Evolutionary conservation across 2,329 filamentous ascomycete genomes (phyloP).

Genomic region (Botrytis elliptica): DNA sequence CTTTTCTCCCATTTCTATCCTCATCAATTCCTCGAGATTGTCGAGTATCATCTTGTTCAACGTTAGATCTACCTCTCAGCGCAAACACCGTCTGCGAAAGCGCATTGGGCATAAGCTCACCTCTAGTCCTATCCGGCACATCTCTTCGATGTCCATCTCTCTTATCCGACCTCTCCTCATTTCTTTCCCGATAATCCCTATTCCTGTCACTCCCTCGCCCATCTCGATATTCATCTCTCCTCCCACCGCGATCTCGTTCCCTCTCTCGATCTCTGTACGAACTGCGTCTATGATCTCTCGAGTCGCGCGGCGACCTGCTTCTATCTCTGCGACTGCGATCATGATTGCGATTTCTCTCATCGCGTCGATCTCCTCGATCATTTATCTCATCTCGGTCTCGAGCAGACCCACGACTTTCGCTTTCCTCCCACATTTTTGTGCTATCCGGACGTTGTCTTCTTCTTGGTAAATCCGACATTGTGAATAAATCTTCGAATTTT

Average conservation of each 20-base stretch:
- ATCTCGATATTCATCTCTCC: constrained; percentile 30
- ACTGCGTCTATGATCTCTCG: constrained; percentile 27
- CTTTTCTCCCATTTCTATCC: constrained; percentile 19
- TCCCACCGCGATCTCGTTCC: constrained; percentile 36
- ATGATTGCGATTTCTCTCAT: constrained; percentile 37
- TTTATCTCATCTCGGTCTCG: constrained; percentile 44
- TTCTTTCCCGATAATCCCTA: constrained; percentile 27
- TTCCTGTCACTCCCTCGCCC: constrained; percentile 29
- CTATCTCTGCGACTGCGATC: constrained; percentile 41
- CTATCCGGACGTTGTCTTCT: constrained; percentile 55
- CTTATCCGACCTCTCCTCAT: constrained; percentile 28
- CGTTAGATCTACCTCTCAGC: constrained; percentile 22
- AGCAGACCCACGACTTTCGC: constrained; percentile 33
- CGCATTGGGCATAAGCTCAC: constrained; percentile 16
- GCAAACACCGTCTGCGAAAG: constrained; percentile 17
- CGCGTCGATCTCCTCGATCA: constrained; percentile 39
- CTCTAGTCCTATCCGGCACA: constrained; percentile 21
- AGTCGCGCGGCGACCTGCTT: constrained; percentile 35
- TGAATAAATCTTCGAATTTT: not conserved
- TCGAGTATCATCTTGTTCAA: constrained; percentile 2
- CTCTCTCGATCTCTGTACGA: constrained; percentile 42
- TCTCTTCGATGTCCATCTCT: constrained; percentile 11
- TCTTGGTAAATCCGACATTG: constrained; percentile 53
- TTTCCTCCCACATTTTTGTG: constrained; percentile 61
- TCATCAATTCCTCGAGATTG: constrained; percentile 11